These are phyloP conservation scores for Globisporangium perplexum DNA, from an alignment of 352 stramenopile species.

Conservation along the genomic window DNA sequence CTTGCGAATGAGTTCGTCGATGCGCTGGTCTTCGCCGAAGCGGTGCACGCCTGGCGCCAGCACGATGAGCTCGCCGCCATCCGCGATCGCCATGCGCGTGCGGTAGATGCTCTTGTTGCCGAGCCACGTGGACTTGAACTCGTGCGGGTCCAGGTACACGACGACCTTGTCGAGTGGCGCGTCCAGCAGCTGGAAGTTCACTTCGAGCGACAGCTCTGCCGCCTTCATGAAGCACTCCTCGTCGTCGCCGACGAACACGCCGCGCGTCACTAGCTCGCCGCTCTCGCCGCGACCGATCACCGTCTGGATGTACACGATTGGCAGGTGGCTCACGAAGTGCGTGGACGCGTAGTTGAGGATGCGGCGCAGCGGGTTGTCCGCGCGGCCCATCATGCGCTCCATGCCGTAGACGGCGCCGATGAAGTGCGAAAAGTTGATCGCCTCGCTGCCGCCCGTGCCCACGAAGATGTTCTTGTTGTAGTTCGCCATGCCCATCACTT, in stretches of 20 bases:
- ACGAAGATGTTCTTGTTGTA: slow-evolving; percentile 99
- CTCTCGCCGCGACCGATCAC: slow-evolving; percentile 85
- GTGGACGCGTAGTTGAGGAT: slow-evolving; percentile 96
- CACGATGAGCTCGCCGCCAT: slow-evolving; percentile 93
- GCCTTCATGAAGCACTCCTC: slow-evolving; percentile 94
- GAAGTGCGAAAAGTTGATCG: slow-evolving; percentile 98
- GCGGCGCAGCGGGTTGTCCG: slow-evolving; percentile 92
- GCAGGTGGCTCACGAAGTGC: slow-evolving; percentile 87
- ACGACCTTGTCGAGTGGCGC: slow-evolving; percentile 91
- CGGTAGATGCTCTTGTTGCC: slow-evolving; percentile 98
- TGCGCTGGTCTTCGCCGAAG: slow-evolving; percentile 94
- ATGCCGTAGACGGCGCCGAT: slow-evolving; percentile 97
- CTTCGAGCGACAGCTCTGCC: slow-evolving; percentile 91
- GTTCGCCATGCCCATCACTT: slow-evolving; percentile 99
- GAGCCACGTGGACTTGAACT: slow-evolving; percentile 98
- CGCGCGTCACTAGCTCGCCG: slow-evolving; percentile 73
- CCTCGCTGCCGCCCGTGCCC: slow-evolving; percentile 89
- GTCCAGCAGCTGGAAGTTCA: slow-evolving; percentile 96
- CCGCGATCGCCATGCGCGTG: slow-evolving; percentile 96
- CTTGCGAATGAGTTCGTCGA: slow-evolving; percentile 95
- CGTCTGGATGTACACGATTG: slow-evolving; percentile 95
- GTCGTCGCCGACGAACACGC: slow-evolving; percentile 95
- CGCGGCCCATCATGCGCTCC: slow-evolving; percentile 97
- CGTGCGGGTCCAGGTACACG: slow-evolving; percentile 93
- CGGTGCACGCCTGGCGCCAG: slow-evolving; percentile 91